These are phyloP conservation scores for Petunia secreta DNA, from an alignment of 257 asterid genomes.

Conservation along the genomic window DNA sequence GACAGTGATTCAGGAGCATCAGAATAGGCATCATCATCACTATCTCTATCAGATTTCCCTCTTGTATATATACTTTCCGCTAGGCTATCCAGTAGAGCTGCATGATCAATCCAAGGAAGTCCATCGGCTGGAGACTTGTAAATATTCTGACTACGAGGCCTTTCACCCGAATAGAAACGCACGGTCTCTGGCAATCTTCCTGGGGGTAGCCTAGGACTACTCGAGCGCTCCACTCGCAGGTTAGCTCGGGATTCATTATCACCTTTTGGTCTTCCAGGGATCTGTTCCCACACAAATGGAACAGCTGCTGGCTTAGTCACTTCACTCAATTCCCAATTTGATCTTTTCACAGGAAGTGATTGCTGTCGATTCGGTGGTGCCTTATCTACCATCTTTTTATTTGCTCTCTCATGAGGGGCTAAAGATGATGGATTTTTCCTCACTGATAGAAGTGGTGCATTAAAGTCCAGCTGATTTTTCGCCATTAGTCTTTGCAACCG, in stretches of 20 bases:
- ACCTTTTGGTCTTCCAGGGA: slow-evolving; percentile 75
- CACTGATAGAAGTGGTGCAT: slow-evolving; percentile 82
- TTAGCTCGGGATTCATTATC: slow-evolving; percentile 42
- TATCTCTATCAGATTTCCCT: slow-evolving; percentile 61
- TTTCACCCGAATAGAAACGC: slow-evolving; percentile 60
- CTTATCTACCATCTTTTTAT: slow-evolving; percentile 40
- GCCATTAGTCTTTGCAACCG: slow-evolving; percentile 49
- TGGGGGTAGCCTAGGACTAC: slow-evolving; percentile 75
- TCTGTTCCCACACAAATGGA: slow-evolving; percentile 86
- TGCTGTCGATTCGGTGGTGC: slow-evolving; percentile 47
- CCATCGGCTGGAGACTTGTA: slow-evolving; percentile 52
- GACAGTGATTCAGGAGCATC: slow-evolving; percentile 67
- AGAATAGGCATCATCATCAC: slow-evolving; percentile 55
- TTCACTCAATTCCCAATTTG: slow-evolving; percentile 51
- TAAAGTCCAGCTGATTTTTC: slow-evolving; percentile 71
- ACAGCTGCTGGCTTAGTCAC: slow-evolving; percentile 78
- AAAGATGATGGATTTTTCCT: slow-evolving; percentile 60
- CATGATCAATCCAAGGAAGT: slow-evolving; percentile 63
- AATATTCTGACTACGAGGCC: slow-evolving; percentile 46
- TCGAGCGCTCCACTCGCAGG: slow-evolving; percentile 51
- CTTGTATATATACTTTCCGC: slow-evolving; percentile 58
- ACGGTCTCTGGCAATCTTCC: slow-evolving; percentile 52
- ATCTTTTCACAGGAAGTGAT: slow-evolving; percentile 45
- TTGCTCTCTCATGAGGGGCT: slow-evolving; percentile 46
- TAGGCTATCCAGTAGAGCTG: slow-evolving; percentile 69